phyloP scores from a whole-genome alignment of 2,329 filamentous ascomycete genomes.

The Colletotrichum siamense region DNA sequence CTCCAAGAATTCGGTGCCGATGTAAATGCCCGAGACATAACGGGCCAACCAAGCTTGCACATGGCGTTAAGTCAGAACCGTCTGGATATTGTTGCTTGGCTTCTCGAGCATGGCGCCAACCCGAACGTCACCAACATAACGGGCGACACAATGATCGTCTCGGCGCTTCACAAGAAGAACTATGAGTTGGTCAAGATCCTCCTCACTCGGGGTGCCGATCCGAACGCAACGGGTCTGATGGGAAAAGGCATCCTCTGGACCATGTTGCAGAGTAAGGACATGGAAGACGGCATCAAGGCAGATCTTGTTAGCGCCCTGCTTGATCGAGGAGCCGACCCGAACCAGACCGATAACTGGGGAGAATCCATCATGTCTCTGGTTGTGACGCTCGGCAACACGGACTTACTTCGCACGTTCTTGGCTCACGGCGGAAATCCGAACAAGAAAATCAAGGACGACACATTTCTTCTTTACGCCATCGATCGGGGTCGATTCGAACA shows the following conservation, averaged over 20 bases:
- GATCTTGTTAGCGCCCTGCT: slow-evolving; percentile 1
- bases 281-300: slow-evolving; percentile 3
- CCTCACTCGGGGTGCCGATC: slow-evolving; percentile 25
- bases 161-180: slow-evolving; percentile 34
- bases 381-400: slow-evolving; percentile 8
- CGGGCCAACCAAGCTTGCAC: slow-evolving; percentile 27
- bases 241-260: slow-evolving; percentile 12
- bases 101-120: slow-evolving; percentile 40
- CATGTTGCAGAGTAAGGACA: slow-evolving; percentile 8
- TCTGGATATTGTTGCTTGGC: slow-evolving; percentile 35
- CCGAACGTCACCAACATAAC: slow-evolving; percentile 31
- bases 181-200: slow-evolving; percentile 21
- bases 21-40: slow-evolving; percentile 30
- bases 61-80: slow-evolving; percentile 29
- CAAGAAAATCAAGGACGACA: slow-evolving; percentile 20
- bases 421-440: slow-evolving; percentile 23
- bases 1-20: slow-evolving; percentile 24
- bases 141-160: slow-evolving; percentile 37
- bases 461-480: slow-evolving; percentile 35
- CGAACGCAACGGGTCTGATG: slow-evolving; percentile 16
- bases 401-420: slow-evolving; percentile 18
- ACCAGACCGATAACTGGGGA: slow-evolving; percentile 29
- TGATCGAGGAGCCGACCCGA: slow-evolving; percentile 17
- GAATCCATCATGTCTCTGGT: slow-evolving; percentile 26
- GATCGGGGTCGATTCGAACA: slow-evolving; percentile 27